Evolutionary conservation across 352 stramenopile species (phyloP).

Genomic region (Blastocystis sp.): DNA sequence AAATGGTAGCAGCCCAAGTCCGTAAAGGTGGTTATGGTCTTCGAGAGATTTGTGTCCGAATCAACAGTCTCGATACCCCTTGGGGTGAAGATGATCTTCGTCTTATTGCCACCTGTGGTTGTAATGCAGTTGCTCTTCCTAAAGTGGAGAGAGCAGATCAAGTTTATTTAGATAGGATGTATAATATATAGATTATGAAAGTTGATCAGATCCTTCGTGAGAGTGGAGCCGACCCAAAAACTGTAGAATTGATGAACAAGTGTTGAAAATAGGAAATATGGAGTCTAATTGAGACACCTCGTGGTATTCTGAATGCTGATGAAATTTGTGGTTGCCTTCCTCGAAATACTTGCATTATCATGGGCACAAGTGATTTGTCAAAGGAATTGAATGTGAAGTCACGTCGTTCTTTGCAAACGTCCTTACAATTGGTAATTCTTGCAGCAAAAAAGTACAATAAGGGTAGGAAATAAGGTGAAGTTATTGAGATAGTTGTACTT

Average conservation of each 20-base stretch:
- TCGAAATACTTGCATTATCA: conserved; percentile 70
- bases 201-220: conserved; percentile 69
- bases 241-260: background rate
- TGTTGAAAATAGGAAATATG: conserved; percentile 70
- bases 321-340: conserved; percentile 68
- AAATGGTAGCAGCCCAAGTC: conserved; percentile 68
- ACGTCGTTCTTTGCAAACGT: conserved; percentile 65
- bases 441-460: conserved; percentile 70
- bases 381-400: conserved; percentile 70
- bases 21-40: conserved; percentile 67
- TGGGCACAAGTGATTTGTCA: conserved; percentile 72
- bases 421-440: conserved; percentile 69
- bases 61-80: conserved; percentile 71
- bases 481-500: conserved; percentile 33
- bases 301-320: conserved; percentile 71
- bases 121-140: conserved; percentile 70
- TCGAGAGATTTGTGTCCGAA: conserved; percentile 71
- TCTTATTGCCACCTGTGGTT: conserved; percentile 40
- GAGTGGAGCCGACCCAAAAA: conserved; percentile 58
- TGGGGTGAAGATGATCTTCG: conserved; percentile 71
- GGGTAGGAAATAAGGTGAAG: background rate
- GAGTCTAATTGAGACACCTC: conserved; percentile 73
- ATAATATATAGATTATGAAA: conserved; percentile 46
- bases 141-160: conserved; percentile 72
- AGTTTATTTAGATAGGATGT: background rate